Conservation (phyloP, 2,329 filamentous ascomycete genomes). For the Exophiala viscosa region DNA sequence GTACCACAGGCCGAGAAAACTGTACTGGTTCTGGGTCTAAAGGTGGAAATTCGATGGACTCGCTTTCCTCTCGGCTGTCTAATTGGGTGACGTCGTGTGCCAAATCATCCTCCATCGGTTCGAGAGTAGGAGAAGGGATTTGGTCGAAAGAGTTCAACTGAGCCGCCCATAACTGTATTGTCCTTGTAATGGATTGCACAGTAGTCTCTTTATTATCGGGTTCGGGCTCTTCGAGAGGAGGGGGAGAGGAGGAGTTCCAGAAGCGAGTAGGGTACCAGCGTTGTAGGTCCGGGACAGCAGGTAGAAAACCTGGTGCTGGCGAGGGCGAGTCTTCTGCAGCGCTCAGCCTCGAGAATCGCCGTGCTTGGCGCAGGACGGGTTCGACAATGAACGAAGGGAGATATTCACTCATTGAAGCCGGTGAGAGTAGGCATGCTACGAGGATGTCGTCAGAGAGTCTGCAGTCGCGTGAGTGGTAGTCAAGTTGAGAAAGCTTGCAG, state of each 20-base stretch:
- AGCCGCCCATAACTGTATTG: conserved; percentile 28
- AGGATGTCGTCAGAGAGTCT: too few species aligned
- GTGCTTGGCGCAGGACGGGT: conserved; percentile 42
- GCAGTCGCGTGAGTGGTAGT: too few species aligned
- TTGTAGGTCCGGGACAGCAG: conserved; percentile 28
- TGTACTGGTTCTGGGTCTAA: conserved; percentile 15
- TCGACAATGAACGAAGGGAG: conserved; percentile 43
- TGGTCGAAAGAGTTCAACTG: conserved; percentile 28
- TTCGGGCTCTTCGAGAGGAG: conserved; percentile 17
- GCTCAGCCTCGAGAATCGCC: conserved; percentile 36
- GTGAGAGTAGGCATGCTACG: conserved; percentile 8
- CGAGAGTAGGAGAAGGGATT: conserved; percentile 27
- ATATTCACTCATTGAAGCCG: conserved; percentile 42
- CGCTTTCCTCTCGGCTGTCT: conserved; percentile 4
- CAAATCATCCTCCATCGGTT: conserved; percentile 23
- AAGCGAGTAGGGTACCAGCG: conserved; percentile 27
- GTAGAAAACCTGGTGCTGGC: conserved; percentile 17
- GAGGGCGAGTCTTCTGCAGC: conserved; percentile 25
- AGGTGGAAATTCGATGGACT: conserved; percentile 18
- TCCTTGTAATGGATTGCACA: conserved; percentile 26
- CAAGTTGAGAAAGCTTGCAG: background rate
- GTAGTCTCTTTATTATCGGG: conserved; percentile 24
- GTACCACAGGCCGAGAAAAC: conserved; percentile 4
- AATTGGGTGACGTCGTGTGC: background rate
- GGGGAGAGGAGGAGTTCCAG: conserved; percentile 24